Percentiles rank a stretch among this genome's conserved stretches.
Conservation (phyloP, 805 yeast genomes). For the Wickerhamomyces bovis region DNA sequence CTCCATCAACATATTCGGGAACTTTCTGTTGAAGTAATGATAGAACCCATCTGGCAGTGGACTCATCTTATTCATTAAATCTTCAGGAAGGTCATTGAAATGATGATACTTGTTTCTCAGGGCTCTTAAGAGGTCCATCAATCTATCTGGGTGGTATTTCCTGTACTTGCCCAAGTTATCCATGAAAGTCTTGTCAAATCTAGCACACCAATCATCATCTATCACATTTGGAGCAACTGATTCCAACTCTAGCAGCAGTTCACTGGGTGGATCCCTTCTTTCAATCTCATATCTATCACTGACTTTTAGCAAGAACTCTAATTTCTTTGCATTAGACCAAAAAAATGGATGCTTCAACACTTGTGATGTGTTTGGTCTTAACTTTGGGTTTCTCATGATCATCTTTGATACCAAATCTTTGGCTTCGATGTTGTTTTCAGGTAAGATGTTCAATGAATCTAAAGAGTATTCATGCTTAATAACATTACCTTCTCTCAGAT, state of each 20-base stretch:
- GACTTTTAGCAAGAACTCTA: constrained; percentile 79
- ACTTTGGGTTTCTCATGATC: constrained; percentile 61
- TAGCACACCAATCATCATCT: constrained; percentile 69
- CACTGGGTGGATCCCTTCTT: constrained; percentile 71
- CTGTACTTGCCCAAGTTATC: constrained; percentile 87
- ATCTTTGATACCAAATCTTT: constrained; percentile 63
- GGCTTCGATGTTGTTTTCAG: constrained; percentile 55
- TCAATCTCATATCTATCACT: constrained; percentile 90
- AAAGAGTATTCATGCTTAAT: constrained; percentile 52
- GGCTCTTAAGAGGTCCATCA: constrained; percentile 85
- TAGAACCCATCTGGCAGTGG: constrained; percentile 84
- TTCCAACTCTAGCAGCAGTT: constrained; percentile 51
- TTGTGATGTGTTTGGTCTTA: constrained; percentile 62
- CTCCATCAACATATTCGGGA: constrained; percentile 75
- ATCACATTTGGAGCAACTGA: constrained; percentile 42
- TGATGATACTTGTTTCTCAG: constrained; percentile 93
- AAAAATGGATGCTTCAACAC: constrained; percentile 84
- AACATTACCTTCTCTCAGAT: constrained; percentile 83
- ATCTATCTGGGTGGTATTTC: constrained; percentile 70
- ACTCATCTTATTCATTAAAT: constrained; percentile 59
- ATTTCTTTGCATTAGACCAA: constrained; percentile 68
- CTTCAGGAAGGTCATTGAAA: constrained; percentile 78
- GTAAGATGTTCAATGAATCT: constrained; percentile 16
- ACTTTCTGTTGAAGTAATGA: constrained; percentile 62
- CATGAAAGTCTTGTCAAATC: constrained; percentile 67